Percentiles rank a stretch among this genome's conserved stretches.
Evolutionary conservation across 192 early-diverging fungal species (phyloP).

Genomic region (Anaeromyces robustus): DNA sequence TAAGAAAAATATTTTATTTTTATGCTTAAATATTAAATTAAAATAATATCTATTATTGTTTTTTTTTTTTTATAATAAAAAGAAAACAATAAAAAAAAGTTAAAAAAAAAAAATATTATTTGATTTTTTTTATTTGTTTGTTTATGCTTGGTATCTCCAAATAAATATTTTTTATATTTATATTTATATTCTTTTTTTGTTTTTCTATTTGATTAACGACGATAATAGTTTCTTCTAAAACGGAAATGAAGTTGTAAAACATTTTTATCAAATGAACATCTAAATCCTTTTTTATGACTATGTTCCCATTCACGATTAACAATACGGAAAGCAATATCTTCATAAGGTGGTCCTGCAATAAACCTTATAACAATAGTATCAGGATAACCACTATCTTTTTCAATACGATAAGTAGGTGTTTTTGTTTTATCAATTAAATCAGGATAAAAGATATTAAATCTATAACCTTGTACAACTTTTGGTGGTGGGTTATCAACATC

Average conservation of each 20-base stretch:
- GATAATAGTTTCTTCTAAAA: conserved; percentile 67
- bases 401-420: conserved; percentile 79
- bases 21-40: no score
- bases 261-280: conserved; percentile 62
- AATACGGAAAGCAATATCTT: conserved; percentile 94
- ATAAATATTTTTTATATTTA: no score
- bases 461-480: conserved; percentile 71
- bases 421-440: conserved; percentile 84
- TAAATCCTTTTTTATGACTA: conserved; percentile 73
- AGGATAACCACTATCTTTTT: conserved; percentile 42
- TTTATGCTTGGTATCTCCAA: not conserved
- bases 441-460: conserved; percentile 97
- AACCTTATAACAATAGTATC: conserved; percentile 84
- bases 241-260: conserved; percentile 68
- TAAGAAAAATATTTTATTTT: no score
- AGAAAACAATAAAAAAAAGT: no score
- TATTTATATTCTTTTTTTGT: no score
- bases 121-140: no score
- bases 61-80: no score
- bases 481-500: conserved; percentile 94
- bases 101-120: no score
- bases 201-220: no score
- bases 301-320: conserved; percentile 94
- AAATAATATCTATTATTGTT: no score
- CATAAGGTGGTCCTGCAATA: conserved; percentile 87